Evolutionary conservation across 768 basidiomycete genomes (phyloP).

Genomic region (Mycena maculata): DNA sequence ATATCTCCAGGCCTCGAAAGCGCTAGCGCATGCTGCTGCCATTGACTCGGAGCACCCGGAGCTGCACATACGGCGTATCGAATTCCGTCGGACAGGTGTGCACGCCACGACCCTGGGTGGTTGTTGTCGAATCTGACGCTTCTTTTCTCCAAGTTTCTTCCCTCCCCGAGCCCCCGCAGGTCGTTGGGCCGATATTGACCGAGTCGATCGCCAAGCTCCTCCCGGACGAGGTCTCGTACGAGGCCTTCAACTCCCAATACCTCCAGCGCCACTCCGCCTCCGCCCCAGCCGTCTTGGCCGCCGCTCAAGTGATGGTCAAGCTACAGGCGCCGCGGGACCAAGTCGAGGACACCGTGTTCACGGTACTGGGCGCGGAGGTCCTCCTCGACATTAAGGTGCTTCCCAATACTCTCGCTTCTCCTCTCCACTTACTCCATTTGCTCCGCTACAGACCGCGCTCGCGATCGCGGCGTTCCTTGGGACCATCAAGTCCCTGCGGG

Average conservation of each 20-base stretch:
- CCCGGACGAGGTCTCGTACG: slow-evolving; percentile 67
- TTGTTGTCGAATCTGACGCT: slow-evolving; percentile 13
- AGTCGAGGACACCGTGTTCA: slow-evolving; percentile 69
- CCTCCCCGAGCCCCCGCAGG: slow-evolving; percentile 55
- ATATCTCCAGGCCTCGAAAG: slow-evolving; percentile 80
- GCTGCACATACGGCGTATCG: slow-evolving; percentile 76
- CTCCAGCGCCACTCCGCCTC: slow-evolving; percentile 70
- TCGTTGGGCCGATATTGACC: slow-evolving; percentile 62
- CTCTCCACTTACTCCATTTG: neutral
- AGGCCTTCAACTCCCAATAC: slow-evolving; percentile 80
- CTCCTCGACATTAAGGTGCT: slow-evolving; percentile 62
- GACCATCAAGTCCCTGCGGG: slow-evolving; percentile 61
- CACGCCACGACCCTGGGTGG: neutral
- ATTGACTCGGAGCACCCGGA: slow-evolving; percentile 70
- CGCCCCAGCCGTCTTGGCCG: slow-evolving; percentile 67
- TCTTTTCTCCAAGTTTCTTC: slow-evolving; percentile 52
- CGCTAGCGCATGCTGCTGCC: slow-evolving; percentile 66
- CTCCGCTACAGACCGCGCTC: slow-evolving; percentile 60
- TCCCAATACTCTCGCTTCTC: slow-evolving; percentile 1
- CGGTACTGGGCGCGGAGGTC: slow-evolving; percentile 55
- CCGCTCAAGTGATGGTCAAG: slow-evolving; percentile 64
- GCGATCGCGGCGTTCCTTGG: slow-evolving; percentile 61
- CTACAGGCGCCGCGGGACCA: slow-evolving; percentile 66
- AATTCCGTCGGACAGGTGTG: slow-evolving; percentile 70
- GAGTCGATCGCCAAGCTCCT: slow-evolving; percentile 63